Evolutionary conservation across 1,284 basidiomycete genomes (phyloP), one percentile per base, ranked within the genome.

Genomic region (Rhodotorula sp.): DNA sequence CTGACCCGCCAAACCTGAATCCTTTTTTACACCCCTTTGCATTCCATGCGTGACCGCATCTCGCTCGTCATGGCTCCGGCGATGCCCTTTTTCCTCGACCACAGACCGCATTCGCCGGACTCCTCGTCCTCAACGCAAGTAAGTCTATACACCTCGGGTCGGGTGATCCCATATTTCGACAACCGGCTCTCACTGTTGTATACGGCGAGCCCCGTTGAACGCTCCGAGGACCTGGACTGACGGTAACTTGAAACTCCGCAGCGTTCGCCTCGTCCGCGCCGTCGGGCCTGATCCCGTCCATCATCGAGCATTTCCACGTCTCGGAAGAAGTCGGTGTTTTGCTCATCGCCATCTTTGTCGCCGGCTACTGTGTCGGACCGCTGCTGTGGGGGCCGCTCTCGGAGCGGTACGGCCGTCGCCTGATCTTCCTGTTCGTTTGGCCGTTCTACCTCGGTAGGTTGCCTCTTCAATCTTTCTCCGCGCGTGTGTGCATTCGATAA

Each of bases 361-460:
- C 78, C 21, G 63, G 63, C 3, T 84, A 84, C 78, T 81, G 78
- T 21, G 58, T 78, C 26, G 76, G 60, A 0, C 72, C 68, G 0
- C 39, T 73, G n/a, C 43, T 82, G 15, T 82, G 79, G 78, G 82
- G 80, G 10, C 85, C 65, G 16, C 52, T 62, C 1, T 86, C 84
- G 16, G 89, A 89, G 77, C 84, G 81, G 2, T 84, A 82, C 72
- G 85, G 85, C 4, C 82, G 85, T 21, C 84, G 88, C 56, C 87
- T 88, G 0, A 81, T 91, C 61, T 91, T 91, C 79, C 82, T 94
- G 67, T 77, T 86, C 62, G 82, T 88, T 5, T 90, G 90, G 79
- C 78, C 89, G 68, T 82, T 87, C 31, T 91, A 90, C n/a, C n/a
- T n/a, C n/a, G n/a, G n/a, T n/a, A n/a, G n/a, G n/a, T n/a, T n/a